Conservation (phyloP, 495 filamentous ascomycete genomes). For the Xanthoparmelia taractica region DNA sequence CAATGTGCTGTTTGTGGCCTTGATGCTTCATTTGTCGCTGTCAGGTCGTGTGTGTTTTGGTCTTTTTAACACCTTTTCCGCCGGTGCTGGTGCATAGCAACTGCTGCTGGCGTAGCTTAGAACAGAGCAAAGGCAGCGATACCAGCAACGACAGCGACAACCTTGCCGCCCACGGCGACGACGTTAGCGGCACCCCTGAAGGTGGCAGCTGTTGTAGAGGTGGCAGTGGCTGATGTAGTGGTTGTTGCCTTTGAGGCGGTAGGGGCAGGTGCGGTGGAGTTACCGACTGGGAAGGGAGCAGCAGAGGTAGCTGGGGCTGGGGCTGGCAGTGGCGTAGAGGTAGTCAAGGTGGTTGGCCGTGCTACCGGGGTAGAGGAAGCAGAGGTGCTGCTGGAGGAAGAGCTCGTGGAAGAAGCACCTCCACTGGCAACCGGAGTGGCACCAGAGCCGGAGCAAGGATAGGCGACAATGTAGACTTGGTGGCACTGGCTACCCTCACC, state of each 20-base stretch:
- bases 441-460: slow-evolving; percentile 20
- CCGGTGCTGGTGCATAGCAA: neutral
- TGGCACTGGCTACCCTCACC: slow-evolving; percentile 47
- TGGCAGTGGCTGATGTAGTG: neutral
- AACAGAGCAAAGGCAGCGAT: slow-evolving; percentile 14
- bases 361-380: slow-evolving; percentile 4
- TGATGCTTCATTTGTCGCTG: neutral
- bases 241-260: neutral
- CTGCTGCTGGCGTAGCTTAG: neutral
- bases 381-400: neutral
- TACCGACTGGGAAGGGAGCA: slow-evolving; percentile 13
- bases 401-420: neutral
- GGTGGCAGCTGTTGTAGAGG: neutral
- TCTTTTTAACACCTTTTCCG: neutral
- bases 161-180: slow-evolving; percentile 6
- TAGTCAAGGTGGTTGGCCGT: neutral
- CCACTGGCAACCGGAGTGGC: neutral
- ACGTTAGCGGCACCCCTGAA: slow-evolving; percentile 8
- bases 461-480: slow-evolving; percentile 41
- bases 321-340: neutral
- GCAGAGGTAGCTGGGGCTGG: neutral
- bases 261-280: slow-evolving; percentile 2
- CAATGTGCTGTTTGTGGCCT: neutral
- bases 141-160: slow-evolving; percentile 11
- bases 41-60: neutral